Conservation (phyloP, 352 stramenopile genomes). For the Saprolegnia diclina region DNA sequence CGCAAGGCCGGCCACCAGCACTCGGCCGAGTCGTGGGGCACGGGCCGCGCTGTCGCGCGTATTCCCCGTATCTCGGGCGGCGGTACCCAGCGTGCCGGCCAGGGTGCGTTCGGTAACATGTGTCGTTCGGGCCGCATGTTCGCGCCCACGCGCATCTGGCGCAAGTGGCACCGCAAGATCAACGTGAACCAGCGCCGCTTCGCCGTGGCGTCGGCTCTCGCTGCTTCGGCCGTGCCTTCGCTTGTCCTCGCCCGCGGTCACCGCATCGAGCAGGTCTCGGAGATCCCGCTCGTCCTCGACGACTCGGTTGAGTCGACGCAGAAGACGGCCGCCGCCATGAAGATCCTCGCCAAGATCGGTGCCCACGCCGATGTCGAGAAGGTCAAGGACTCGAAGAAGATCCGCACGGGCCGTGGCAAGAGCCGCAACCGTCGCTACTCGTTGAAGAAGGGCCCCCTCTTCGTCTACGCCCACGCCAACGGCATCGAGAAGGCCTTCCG, state of each 20-base stretch:
- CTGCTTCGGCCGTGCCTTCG: constrained; percentile 93
- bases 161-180: constrained; percentile 98
- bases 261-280: constrained; percentile 94
- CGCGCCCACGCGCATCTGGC: constrained; percentile 98
- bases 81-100: constrained; percentile 95
- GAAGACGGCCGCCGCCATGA: constrained; percentile 95
- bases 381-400: constrained; percentile 96
- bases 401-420: constrained; percentile 98
- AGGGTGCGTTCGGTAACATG: constrained; percentile 99
- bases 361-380: constrained; percentile 95
- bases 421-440: constrained; percentile 97
- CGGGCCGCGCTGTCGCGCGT: constrained; percentile 97
- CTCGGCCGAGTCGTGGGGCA: constrained; percentile 98
- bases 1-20: constrained; percentile 94
- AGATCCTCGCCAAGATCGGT: constrained; percentile 92
- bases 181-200: constrained; percentile 98
- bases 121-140: constrained; percentile 98
- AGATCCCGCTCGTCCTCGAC: constrained; percentile 97
- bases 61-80: constrained; percentile 98
- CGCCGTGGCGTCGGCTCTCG: constrained; percentile 95
- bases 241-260: constrained; percentile 98
- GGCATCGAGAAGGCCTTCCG: constrained; percentile 94
- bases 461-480: constrained; percentile 95
- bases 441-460: constrained; percentile 91
- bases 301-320: constrained; percentile 86